Conservation (phyloP, 495 filamentous ascomycete genomes). For the Penicillium cataractarum region DNA sequence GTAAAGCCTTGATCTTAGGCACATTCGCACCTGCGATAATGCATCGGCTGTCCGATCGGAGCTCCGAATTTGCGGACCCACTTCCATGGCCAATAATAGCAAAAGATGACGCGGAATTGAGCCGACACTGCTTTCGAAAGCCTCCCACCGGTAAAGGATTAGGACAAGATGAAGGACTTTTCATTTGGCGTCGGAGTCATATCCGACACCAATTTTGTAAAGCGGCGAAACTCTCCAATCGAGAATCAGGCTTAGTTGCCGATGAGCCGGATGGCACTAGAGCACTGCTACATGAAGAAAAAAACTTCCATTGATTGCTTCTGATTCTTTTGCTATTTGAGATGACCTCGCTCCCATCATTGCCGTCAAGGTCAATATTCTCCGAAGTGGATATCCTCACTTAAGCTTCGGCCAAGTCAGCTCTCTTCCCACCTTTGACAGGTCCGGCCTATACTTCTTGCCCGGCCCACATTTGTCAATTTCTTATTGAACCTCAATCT, state of each 20-base stretch:
- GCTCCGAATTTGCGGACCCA: slow-evolving; percentile 30
- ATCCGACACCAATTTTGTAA: slow-evolving; percentile 24
- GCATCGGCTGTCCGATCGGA: slow-evolving; percentile 30
- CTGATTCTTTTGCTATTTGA: slow-evolving; percentile 6
- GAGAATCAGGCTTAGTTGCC: slow-evolving; percentile 21
- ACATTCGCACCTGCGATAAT: slow-evolving; percentile 5
- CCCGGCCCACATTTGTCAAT: background rate
- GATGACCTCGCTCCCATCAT: slow-evolving; percentile 1
- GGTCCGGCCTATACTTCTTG: background rate
- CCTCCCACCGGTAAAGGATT: slow-evolving; percentile 22
- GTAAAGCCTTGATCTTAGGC: background rate
- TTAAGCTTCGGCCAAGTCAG: slow-evolving; percentile 3
- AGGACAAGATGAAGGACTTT: slow-evolving; percentile 17
- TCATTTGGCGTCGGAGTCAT: slow-evolving; percentile 23
- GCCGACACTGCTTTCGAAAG: slow-evolving; percentile 15
- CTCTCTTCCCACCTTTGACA: background rate
- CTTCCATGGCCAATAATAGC: slow-evolving; percentile 18
- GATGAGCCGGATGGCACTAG: slow-evolving; percentile 23
- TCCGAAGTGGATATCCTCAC: background rate
- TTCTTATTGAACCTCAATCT: background rate
- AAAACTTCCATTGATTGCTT: slow-evolving; percentile 3
- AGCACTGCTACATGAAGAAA: slow-evolving; percentile 11
- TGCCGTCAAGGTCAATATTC: background rate
- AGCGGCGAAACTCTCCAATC: slow-evolving; percentile 29
- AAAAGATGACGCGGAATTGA: slow-evolving; percentile 24